Conservation (phyloP, 2,329 filamentous ascomycete genomes). For the Nemania sp. region DNA sequence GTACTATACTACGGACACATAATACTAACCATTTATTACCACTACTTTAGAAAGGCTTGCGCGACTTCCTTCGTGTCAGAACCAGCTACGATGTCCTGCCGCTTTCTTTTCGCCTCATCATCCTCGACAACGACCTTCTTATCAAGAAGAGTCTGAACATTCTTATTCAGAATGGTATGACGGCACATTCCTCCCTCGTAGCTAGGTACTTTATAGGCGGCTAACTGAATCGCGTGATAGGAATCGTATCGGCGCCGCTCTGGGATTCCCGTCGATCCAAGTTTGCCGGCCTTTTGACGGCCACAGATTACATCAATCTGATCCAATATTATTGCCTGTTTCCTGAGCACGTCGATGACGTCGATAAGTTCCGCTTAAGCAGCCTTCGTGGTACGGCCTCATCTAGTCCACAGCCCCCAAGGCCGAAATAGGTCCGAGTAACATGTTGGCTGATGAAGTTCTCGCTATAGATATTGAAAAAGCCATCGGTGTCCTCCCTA, state of each 20-base stretch:
- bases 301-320: conserved; percentile 97
- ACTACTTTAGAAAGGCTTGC: conserved; percentile 80
- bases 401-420: conserved; percentile 34
- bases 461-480: conserved; percentile 84
- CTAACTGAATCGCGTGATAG: conserved; percentile 59
- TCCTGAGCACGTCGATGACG: conserved; percentile 86
- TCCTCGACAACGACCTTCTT: conserved; percentile 93
- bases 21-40: conserved; percentile 36
- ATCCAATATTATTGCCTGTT: conserved; percentile 99
- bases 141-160: conserved; percentile 98
- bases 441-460: conserved; percentile 25
- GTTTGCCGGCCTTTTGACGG: conserved; percentile 94
- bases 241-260: conserved; percentile 95
- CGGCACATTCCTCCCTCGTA: conserved; percentile 8
- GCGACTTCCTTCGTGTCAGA: conserved; percentile 94
- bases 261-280: conserved; percentile 96
- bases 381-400: conserved; percentile 81
- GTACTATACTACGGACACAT: background rate
- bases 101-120: conserved; percentile 93
- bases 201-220: background rate
- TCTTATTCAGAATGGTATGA: conserved; percentile 89
- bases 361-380: conserved; percentile 93
- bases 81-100: conserved; percentile 98
- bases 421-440: conserved; percentile 15
- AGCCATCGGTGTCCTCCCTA: conserved; percentile 87